Percentiles rank a stretch among this genome's conserved stretches.
Conservation (phyloP, 352 stramenopile genomes). For the Pythium diclinum region DNA sequence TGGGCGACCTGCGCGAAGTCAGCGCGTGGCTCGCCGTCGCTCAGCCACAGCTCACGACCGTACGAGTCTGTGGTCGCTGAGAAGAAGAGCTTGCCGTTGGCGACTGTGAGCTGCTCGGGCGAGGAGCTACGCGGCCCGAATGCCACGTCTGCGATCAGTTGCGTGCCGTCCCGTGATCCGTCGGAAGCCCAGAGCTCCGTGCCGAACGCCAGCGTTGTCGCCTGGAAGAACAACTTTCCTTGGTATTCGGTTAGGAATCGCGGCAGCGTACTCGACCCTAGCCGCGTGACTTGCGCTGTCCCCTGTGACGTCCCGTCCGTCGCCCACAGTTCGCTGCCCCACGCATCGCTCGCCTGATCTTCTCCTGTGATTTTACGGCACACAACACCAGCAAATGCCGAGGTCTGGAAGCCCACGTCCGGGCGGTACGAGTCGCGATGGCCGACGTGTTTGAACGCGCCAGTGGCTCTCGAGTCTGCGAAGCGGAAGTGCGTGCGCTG, state of each 20-base stretch:
- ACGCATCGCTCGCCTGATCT: conserved; percentile 5
- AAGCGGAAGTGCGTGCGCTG: conserved; percentile 80
- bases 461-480: conserved; percentile 73
- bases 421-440: conserved; percentile 63
- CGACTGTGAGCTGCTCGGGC: conserved; percentile 39
- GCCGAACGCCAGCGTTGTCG: conserved; percentile 44
- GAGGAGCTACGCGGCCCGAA: conserved; percentile 36
- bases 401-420: conserved; percentile 44
- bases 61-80: conserved; percentile 36
- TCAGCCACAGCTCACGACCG: conserved; percentile 64
- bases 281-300: conserved; percentile 55
- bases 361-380: conserved; percentile 7
- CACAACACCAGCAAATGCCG: conserved; percentile 27
- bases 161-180: conserved; percentile 48
- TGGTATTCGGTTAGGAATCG: conserved; percentile 40
- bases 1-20: conserved; percentile 34
- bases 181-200: conserved; percentile 77
- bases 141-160: conserved; percentile 55
- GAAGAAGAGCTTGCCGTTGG: conserved; percentile 47
- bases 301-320: conserved; percentile 74
- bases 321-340: conserved; percentile 67
- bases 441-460: conserved; percentile 83
- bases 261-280: conserved; percentile 35
- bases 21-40: conserved; percentile 34
- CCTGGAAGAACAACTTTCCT: conserved; percentile 67